phyloP scores from a whole-genome alignment of 140 eudicot genomes.

The Ambrosia hybrid region DNA sequence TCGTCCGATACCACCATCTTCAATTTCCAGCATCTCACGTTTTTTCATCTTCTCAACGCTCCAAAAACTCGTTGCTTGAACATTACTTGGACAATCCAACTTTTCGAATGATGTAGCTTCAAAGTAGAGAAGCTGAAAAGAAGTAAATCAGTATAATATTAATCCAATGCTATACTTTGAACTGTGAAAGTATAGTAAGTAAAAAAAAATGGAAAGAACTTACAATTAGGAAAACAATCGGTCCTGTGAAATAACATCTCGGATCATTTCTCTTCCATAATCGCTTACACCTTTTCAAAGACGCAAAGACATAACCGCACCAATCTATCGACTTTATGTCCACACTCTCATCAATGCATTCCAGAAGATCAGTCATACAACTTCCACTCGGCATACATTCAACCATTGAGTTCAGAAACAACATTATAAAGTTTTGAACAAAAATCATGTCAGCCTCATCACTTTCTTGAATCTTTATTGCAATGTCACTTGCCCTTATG shows the following conservation, averaged over 20 bases:
- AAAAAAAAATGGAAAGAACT: background rate
- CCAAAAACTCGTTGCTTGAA: background rate
- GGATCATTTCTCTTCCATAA: constrained; percentile 1
- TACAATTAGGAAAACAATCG: background rate
- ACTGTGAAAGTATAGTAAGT: background rate
- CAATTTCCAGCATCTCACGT: background rate
- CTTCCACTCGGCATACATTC: background rate
- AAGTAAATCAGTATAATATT: background rate
- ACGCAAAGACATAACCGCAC: background rate
- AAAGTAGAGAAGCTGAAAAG: background rate
- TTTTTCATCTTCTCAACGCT: background rate
- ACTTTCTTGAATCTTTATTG: background rate
- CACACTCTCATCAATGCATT: background rate
- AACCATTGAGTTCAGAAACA: constrained; percentile 7
- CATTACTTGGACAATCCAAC: background rate
- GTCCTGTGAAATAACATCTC: background rate
- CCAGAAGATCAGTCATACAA: background rate
- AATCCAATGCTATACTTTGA: too few species aligned
- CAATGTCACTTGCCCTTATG: constrained; percentile 1
- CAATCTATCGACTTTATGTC: background rate
- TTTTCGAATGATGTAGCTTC: background rate
- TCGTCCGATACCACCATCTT: background rate
- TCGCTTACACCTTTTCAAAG: background rate
- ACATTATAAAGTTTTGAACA: constrained; percentile 6
- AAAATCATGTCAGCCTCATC: background rate